Evolutionary conservation across 345 rosid species (phyloP), one percentile per base, ranked within the genome.

Genomic region (Eucalyptus decipiens): DNA sequence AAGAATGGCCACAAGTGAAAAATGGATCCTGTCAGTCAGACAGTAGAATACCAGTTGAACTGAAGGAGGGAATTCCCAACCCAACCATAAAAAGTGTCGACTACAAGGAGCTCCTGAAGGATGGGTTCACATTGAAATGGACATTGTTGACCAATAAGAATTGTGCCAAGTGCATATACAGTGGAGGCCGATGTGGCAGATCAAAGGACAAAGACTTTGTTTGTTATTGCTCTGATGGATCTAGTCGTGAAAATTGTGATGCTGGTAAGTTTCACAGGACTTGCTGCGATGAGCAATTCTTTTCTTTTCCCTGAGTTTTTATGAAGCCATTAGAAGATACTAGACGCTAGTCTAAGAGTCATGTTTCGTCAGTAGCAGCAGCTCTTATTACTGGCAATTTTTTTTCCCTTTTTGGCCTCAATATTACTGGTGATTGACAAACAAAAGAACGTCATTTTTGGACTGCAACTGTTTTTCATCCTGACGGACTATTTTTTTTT

Each of bases 141-240:
- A 0, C 3, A 11, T 67, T 24, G 37, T 26, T 2, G 40, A 54
- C 67, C 37, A 88, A 80, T 19, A 6, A 67, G 2, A 5, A 37
- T 8, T 92, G 92, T 83, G 86, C 37, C 26, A 34, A 43, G 19
- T 91, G 93, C 89, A 86, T 4, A 30, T 58, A 26, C 42, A 92
- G 90, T 30, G 91, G 92, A 7, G 94, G 92, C 26, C 80, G 32
- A 17, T 92, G 93, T 87, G 93, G 94, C 86, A 76, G 34, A 37
- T 88, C 88, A 72, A 90, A 90, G 30, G 86, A 37, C 19, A 86
- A 45, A 18, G 45, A 65, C 4, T 69, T 85, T 47, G 67, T 58
- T 7, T 91, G 93, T 47, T 92, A 85, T 69, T 91, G 93, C 52
- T 89, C 91, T 3, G 92, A 88, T 47, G 88, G 91, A 89, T 51